These are phyloP conservation scores for Apiospora malaysiana DNA, from an alignment of 2,329 filamentous ascomycete species.

Conservation along the genomic window DNA sequence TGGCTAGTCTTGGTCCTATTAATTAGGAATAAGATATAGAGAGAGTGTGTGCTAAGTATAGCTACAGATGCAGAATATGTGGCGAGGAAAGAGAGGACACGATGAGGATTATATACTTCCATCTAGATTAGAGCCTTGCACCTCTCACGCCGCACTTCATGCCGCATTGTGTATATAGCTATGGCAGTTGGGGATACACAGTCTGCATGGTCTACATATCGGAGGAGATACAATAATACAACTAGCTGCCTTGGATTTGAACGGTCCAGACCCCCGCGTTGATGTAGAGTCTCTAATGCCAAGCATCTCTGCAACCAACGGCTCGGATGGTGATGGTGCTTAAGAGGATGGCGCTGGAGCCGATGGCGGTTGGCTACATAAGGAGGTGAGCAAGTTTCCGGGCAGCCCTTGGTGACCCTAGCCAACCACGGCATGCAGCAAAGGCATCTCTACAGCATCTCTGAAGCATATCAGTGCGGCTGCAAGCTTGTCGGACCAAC, in stretches of 20 bases:
- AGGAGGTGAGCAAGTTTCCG: too few relatives aligned
- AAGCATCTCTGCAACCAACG: not conserved
- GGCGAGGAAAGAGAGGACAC: not conserved
- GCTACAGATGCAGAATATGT: not conserved
- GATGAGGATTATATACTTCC: not conserved
- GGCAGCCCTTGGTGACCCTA: too few relatives aligned
- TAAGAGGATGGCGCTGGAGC: too few relatives aligned
- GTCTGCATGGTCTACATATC: not conserved
- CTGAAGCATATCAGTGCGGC: not conserved
- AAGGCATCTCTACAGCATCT: too few relatives aligned
- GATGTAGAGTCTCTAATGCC: not conserved
- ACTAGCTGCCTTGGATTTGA: not conserved
- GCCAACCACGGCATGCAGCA: too few relatives aligned
- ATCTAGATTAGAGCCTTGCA: not conserved
- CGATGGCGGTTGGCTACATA: too few relatives aligned
- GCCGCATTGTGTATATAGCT: not conserved
- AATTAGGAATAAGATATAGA: not conserved
- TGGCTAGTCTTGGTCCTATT: not conserved
- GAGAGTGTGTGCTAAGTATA: not conserved
- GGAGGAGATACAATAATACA: not conserved
- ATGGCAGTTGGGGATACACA: not conserved
- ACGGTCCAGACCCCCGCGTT: not conserved
- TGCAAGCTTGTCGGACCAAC: constrained; percentile 1
- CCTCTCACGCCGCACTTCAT: not conserved
- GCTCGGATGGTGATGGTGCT: not conserved